These are phyloP conservation scores for Nakataea oryzae DNA, from an alignment of 2,329 filamentous ascomycete species.

Conservation along the genomic window DNA sequence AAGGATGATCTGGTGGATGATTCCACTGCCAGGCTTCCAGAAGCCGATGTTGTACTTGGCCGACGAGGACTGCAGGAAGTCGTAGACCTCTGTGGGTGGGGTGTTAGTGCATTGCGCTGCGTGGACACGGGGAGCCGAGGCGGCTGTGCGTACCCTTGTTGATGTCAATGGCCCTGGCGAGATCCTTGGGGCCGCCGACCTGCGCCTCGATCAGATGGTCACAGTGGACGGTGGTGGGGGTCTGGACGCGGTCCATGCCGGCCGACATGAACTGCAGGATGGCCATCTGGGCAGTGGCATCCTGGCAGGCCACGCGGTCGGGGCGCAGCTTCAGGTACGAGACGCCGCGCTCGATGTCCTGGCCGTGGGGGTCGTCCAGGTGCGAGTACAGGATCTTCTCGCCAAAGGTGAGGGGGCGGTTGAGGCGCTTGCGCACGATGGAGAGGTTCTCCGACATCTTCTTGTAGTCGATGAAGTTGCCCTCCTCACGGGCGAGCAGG, in stretches of 20 bases:
- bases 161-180: slow-evolving; percentile 79
- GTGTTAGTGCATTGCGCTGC: too few relatives aligned
- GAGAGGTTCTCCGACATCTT: slow-evolving; percentile 98
- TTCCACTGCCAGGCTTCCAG: slow-evolving; percentile 97
- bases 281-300: slow-evolving; percentile 99
- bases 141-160: slow-evolving; percentile 63
- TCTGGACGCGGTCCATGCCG: slow-evolving; percentile 90
- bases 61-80: slow-evolving; percentile 88
- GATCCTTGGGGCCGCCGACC: slow-evolving; percentile 85
- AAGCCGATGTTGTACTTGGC: slow-evolving; percentile 99
- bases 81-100: slow-evolving; percentile 53
- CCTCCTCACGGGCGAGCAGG: slow-evolving; percentile 69
- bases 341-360: slow-evolving; percentile 90
- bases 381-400: slow-evolving; percentile 99
- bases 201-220: slow-evolving; percentile 99
- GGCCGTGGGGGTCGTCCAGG: slow-evolving; percentile 89
- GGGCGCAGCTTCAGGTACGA: slow-evolving; percentile 96
- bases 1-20: slow-evolving; percentile 96
- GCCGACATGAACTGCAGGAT: slow-evolving; percentile 99
- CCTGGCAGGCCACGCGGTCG: slow-evolving; percentile 97
- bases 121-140: background rate
- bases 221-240: slow-evolving; percentile 93
- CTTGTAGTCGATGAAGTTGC: slow-evolving; percentile 98
- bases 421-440: slow-evolving; percentile 80
- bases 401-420: slow-evolving; percentile 86